phyloP scores from a whole-genome alignment of 306 rosid species.

The Gleditsia sinensis region DNA sequence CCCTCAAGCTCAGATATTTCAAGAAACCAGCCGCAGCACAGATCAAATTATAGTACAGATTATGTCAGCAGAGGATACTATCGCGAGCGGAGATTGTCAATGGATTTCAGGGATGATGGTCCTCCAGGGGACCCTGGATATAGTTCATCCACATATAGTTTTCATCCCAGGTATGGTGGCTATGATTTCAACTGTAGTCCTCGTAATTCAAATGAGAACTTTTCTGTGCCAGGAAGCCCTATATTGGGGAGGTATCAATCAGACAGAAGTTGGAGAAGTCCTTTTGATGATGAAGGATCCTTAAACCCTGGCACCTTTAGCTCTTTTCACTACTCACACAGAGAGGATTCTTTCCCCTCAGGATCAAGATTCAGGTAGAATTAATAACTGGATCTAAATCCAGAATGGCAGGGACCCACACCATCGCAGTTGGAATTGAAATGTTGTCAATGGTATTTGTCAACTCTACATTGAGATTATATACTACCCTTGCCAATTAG shows the following conservation, averaged over 20 bases:
- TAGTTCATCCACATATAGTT: constrained; percentile 50
- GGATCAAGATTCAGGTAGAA: constrained; percentile 44
- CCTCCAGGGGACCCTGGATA: constrained; percentile 78
- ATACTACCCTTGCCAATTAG: constrained; percentile 25
- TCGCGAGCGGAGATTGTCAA: constrained; percentile 61
- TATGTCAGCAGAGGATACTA: constrained; percentile 56
- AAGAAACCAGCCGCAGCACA: constrained; percentile 57
- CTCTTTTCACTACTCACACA: constrained; percentile 50
- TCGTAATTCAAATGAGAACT: constrained; percentile 25
- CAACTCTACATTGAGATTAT: neutral
- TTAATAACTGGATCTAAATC: constrained; percentile 41
- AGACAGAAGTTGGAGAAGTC: constrained; percentile 65
- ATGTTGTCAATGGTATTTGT: constrained; percentile 11
- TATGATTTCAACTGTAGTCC: constrained; percentile 40
- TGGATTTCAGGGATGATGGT: constrained; percentile 69
- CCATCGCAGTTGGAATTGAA: constrained; percentile 57
- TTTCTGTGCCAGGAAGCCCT: constrained; percentile 45
- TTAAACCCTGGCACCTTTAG: constrained; percentile 33
- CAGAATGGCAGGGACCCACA: constrained; percentile 42
- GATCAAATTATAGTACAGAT: constrained; percentile 49
- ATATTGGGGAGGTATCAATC: constrained; percentile 39
- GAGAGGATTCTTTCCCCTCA: constrained; percentile 40
- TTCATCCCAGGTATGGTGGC: constrained; percentile 62
- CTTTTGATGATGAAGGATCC: constrained; percentile 49
- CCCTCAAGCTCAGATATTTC: constrained; percentile 47